Percentiles rank a stretch among this genome's conserved stretches.
These are phyloP conservation scores for Lasiodiplodia citricola DNA, from an alignment of 2,329 filamentous ascomycete species.

Conservation along the genomic window DNA sequence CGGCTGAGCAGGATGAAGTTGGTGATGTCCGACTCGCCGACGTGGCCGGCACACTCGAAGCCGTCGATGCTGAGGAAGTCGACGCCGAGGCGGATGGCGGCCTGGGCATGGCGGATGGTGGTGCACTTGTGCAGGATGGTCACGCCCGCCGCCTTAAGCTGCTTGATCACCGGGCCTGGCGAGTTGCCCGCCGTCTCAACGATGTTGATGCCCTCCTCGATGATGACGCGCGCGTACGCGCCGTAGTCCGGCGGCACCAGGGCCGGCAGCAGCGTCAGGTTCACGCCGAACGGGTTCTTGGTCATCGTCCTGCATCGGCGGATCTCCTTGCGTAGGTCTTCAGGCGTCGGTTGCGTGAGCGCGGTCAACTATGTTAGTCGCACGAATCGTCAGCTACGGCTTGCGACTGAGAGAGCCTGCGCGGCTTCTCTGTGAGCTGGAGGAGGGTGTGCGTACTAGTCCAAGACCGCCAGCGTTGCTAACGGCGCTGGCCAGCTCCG, in stretches of 20 bases:
- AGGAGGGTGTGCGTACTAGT: conserved; percentile 52
- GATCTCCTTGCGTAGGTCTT: conserved; percentile 93
- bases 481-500: conserved; percentile 76
- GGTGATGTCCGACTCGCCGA: conserved; percentile 85
- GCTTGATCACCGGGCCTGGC: conserved; percentile 86
- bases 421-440: neutral
- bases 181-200: conserved; percentile 93
- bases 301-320: conserved; percentile 82
- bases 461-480: conserved; percentile 73
- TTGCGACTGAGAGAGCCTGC: neutral
- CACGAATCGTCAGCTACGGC: conserved; percentile 4
- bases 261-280: conserved; percentile 90
- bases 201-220: conserved; percentile 89
- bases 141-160: conserved; percentile 79
- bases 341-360: conserved; percentile 90
- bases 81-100: conserved; percentile 90
- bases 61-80: conserved; percentile 97
- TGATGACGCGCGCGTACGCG: conserved; percentile 88
- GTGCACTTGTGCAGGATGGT: conserved; percentile 97
- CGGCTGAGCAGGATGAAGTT: conserved; percentile 87
- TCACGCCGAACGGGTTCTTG: conserved; percentile 83
- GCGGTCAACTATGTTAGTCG: conserved; percentile 65
- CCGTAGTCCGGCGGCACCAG: conserved; percentile 90
- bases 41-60: conserved; percentile 94
- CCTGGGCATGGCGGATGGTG: conserved; percentile 89